phyloP scores from a whole-genome alignment of 1,284 basidiomycete species.

The Inonotus obliquus region DNA sequence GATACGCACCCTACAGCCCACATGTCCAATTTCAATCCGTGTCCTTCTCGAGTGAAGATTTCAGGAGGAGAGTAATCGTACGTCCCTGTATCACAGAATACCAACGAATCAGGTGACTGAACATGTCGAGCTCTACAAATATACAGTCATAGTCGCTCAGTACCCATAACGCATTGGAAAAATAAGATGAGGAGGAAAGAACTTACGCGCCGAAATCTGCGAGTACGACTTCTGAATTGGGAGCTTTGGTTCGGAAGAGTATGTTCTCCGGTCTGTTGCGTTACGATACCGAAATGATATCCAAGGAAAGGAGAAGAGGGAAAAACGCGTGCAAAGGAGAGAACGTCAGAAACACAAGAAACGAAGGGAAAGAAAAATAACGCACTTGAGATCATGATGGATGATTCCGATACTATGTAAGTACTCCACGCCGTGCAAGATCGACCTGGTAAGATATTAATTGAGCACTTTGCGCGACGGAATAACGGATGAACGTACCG shows the following conservation, averaged over 20 bases:
- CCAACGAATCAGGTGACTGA: constrained; percentile 4
- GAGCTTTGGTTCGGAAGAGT: constrained; percentile 8
- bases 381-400: constrained; percentile 18
- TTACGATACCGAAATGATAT: not conserved
- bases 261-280: constrained; percentile 18
- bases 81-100: constrained; percentile 17
- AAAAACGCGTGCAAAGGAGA: too few species aligned
- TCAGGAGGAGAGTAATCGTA: constrained; percentile 18
- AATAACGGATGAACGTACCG: not conserved
- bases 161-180: not conserved
- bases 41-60: constrained; percentile 17
- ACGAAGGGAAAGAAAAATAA: not conserved
- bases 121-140: constrained; percentile 11
- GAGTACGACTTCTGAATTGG: constrained; percentile 14
- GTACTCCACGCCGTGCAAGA: constrained; percentile 17
- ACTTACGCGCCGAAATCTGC: constrained; percentile 18
- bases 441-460: not conserved
- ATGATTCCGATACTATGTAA: constrained; percentile 15
- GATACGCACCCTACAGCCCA: constrained; percentile 16
- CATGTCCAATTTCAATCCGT: constrained; percentile 14
- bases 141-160: not conserved
- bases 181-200: not conserved
- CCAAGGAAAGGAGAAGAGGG: too few species aligned
- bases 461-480: not conserved
- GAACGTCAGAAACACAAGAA: too few species aligned